phyloP scores from a whole-genome alignment of 805 yeast species.

The Wickerhamiella occidentalis region DNA sequence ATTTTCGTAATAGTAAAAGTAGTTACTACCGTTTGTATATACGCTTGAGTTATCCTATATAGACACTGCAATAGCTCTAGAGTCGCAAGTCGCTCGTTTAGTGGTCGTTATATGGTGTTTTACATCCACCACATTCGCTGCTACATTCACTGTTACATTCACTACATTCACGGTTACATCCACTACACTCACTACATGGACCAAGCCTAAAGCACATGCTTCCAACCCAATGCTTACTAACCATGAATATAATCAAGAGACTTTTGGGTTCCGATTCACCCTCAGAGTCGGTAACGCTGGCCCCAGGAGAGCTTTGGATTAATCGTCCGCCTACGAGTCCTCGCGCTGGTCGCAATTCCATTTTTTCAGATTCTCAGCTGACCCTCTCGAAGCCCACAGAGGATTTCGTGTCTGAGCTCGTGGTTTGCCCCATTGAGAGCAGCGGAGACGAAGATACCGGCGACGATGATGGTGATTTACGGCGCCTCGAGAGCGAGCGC shows the following conservation, averaged over 20 bases:
- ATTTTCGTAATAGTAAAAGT: no score
- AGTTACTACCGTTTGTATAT: no score
- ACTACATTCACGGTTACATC: no score
- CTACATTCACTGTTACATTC: no score
- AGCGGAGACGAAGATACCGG: conserved; percentile 41
- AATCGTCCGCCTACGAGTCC: conserved; percentile 70
- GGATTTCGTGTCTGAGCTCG: conserved; percentile 56
- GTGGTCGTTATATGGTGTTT: no score
- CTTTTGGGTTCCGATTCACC: neutral
- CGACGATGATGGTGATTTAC: conserved; percentile 31
- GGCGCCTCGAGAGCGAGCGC: conserved; percentile 38
- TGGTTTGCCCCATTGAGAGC: conserved; percentile 43
- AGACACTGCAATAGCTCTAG: no score
- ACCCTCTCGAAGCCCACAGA: conserved; percentile 55
- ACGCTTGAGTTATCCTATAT: no score
- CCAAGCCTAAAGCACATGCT: no score
- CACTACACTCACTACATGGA: no score
- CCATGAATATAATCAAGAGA: conserved; percentile 10
- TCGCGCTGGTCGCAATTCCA: conserved; percentile 64
- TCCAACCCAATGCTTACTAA: no score
- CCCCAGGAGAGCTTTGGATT: conserved; percentile 68
- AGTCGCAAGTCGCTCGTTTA: no score
- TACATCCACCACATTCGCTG: no score
- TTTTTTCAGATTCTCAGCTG: conserved; percentile 66
- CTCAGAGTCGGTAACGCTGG: conserved; percentile 53